Evolutionary conservation across 352 stramenopile genomes (phyloP).

Genomic region (Pythium myriotylum): DNA sequence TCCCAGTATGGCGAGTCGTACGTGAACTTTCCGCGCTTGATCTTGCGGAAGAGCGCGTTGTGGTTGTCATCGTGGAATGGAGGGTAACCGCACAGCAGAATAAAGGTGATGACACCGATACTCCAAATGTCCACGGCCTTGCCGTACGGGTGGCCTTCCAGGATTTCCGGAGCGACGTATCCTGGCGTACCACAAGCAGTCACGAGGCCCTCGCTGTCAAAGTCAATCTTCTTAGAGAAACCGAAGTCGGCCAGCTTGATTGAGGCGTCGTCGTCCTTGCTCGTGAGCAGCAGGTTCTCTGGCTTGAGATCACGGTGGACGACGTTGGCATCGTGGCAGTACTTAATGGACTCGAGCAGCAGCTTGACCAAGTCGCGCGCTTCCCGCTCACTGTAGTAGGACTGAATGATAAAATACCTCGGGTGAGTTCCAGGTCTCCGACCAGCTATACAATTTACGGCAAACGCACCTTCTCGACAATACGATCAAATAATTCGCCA

Average conservation of each 20-base stretch:
- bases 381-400: constrained; percentile 91
- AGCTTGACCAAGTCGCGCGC: constrained; percentile 85
- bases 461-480: constrained; percentile 79
- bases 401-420: constrained; percentile 36
- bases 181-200: constrained; percentile 83
- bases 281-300: constrained; percentile 82
- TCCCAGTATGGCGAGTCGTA: constrained; percentile 96
- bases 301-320: constrained; percentile 86
- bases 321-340: constrained; percentile 86
- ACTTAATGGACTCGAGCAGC: constrained; percentile 87
- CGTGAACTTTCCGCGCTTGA: constrained; percentile 93
- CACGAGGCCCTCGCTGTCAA: constrained; percentile 66
- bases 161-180: constrained; percentile 85
- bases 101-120: constrained; percentile 91
- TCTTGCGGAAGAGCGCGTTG: constrained; percentile 93
- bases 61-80: constrained; percentile 94
- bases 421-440: neutral
- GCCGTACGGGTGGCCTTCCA: constrained; percentile 77
- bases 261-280: constrained; percentile 79
- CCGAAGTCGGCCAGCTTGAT: constrained; percentile 90
- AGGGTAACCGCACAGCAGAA: constrained; percentile 84
- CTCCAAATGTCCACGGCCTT: constrained; percentile 90
- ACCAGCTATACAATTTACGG: no score
- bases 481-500: constrained; percentile 87
- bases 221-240: constrained; percentile 85